Evolutionary conservation across 441 rosid species (phyloP).

Genomic region (Mallotus japonicus): DNA sequence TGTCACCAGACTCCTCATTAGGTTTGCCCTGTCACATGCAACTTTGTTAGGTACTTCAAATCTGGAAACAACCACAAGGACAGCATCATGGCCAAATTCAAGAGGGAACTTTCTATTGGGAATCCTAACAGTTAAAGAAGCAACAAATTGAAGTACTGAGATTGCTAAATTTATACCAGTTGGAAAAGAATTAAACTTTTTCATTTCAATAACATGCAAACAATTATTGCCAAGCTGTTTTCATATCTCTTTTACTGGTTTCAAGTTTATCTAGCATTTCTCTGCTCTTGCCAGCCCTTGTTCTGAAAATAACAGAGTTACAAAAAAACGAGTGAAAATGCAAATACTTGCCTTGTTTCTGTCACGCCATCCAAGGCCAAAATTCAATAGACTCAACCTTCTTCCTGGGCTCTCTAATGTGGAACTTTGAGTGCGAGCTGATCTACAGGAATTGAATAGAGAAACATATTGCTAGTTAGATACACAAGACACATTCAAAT

Average conservation of each 20-base stretch:
- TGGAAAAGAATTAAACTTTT: background rate
- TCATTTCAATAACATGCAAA: background rate
- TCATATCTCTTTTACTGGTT: background rate
- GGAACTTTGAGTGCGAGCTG: constrained; percentile 32
- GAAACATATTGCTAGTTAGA: background rate
- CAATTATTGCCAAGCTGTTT: background rate
- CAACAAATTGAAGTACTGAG: background rate
- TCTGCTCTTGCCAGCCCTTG: background rate
- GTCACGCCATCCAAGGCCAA: constrained; percentile 82
- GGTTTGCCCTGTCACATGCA: constrained; percentile 39
- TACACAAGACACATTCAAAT: background rate
- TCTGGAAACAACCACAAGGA: background rate
- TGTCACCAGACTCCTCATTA: constrained; percentile 37
- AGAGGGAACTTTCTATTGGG: background rate
- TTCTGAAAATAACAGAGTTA: background rate
- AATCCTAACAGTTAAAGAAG: background rate
- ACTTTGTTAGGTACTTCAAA: constrained; percentile 16
- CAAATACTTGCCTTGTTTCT: constrained; percentile 55
- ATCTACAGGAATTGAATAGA: constrained; percentile 37
- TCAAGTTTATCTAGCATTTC: background rate
- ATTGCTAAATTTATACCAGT: background rate
- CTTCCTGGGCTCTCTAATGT: constrained; percentile 45
- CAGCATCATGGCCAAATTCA: background rate
- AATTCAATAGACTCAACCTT: constrained; percentile 50
- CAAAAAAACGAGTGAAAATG: background rate